A percentile compares a stretch with the other conserved stretches of the same genome.
Evolutionary conservation across 2,329 filamentous ascomycete genomes (phyloP).

Genomic region (Pseudogymnoascus pannorum): DNA sequence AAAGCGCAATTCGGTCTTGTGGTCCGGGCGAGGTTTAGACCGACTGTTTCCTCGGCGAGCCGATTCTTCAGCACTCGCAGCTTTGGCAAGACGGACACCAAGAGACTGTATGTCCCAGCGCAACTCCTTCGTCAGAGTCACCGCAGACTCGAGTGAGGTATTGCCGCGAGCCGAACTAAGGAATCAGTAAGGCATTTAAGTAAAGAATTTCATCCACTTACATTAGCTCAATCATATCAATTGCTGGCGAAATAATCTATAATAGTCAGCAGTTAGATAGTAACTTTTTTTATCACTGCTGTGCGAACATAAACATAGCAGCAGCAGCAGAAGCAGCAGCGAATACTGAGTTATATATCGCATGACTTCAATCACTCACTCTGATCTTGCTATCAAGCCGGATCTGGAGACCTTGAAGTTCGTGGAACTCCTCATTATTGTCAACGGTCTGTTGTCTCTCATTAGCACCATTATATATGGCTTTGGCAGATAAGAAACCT

Average conservation of each 20-base stretch:
- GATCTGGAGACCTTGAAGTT: conserved; percentile 65
- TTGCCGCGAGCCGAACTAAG: conserved; percentile 62
- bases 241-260: conserved; percentile 79
- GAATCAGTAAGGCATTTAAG: conserved; percentile 17
- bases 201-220: conserved; percentile 48
- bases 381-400: conserved; percentile 80
- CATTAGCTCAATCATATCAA: conserved; percentile 90
- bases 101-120: conserved; percentile 76
- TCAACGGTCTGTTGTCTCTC: conserved; percentile 51
- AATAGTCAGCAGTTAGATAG: not conserved
- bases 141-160: conserved; percentile 75
- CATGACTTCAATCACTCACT: conserved; percentile 36
- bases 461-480: not conserved
- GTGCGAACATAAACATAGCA: not conserved
- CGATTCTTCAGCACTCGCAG: conserved; percentile 56
- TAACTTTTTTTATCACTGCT: not conserved
- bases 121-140: conserved; percentile 73
- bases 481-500: conserved; percentile 12
- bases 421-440: conserved; percentile 56
- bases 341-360: not conserved
- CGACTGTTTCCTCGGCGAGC: conserved; percentile 36
- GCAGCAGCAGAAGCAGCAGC: not conserved
- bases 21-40: conserved; percentile 45
- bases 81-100: conserved; percentile 65
- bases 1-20: conserved; percentile 55